Percentiles rank a stretch among this genome's conserved stretches.
phyloP scores from a whole-genome alignment of 2,329 filamentous ascomycete genomes.

The Diaporthe citriasiana region DNA sequence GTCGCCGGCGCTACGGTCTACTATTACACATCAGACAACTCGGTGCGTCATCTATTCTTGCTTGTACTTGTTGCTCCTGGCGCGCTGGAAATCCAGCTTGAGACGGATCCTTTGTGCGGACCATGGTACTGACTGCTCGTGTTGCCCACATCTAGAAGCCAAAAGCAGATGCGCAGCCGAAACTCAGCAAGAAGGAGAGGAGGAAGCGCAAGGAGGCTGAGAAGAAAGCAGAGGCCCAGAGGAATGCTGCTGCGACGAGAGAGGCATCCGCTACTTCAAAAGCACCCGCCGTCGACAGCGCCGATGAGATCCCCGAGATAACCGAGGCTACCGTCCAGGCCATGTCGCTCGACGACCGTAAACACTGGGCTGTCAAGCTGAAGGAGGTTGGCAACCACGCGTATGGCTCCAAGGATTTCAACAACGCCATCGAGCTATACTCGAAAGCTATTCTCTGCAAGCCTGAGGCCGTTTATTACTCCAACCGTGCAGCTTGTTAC shows the following conservation, averaged over 20 bases:
- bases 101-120: no score
- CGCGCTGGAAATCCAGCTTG: neutral
- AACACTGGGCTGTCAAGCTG: constrained; percentile 89
- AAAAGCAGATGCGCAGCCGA: constrained; percentile 69
- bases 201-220: constrained; percentile 88
- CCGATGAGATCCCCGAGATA: constrained; percentile 79
- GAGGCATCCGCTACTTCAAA: constrained; percentile 55
- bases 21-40: constrained; percentile 83
- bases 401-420: constrained; percentile 94
- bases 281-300: constrained; percentile 66
- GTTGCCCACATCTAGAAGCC: constrained; percentile 45
- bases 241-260: constrained; percentile 53
- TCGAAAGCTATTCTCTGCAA: constrained; percentile 97
- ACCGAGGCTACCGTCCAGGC: constrained; percentile 68
- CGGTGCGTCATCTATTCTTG: constrained; percentile 59
- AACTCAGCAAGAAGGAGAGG: constrained; percentile 90
- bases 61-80: neutral
- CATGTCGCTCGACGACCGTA: constrained; percentile 76
- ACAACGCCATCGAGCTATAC: constrained; percentile 93
- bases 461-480: constrained; percentile 98
- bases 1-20: constrained; percentile 90
- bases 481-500: constrained; percentile 97
- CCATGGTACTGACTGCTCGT: constrained; percentile 9
- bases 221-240: constrained; percentile 65
- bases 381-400: constrained; percentile 98